Evolutionary conservation across 495 filamentous ascomycete species (phyloP), one percentile per base, ranked within the genome.

Genomic region (Letharia lupina): DNA sequence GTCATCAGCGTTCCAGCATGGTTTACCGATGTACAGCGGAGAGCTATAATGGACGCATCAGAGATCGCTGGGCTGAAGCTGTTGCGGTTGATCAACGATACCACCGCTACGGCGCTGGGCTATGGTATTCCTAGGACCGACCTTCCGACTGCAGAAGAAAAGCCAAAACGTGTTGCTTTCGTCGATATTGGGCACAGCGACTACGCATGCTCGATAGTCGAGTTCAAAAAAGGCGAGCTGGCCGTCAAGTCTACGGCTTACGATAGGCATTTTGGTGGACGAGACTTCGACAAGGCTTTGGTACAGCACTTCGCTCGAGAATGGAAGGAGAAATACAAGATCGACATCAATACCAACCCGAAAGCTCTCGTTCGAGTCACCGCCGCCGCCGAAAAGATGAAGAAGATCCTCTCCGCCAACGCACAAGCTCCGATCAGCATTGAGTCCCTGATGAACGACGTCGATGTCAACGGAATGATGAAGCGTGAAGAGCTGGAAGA

Each of bases 331-430:
- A 90, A 92, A 77, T 93, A 89, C 81, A 91, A 88, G 83, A 87
- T 94, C 67, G 89, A 96, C 76, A 91, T 99, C 81, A 82, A 87
- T 71, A 86, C 84, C 66, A 91, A 98, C 80, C 81, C 85, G 67
- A 96, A 97, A 83, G 94, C 92, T 63, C 84, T 87, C 77, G 83
- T 91, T 66, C 90, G 94, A 73, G 89, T 96, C 71, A 79, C 89
- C 18, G 87, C 91, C 63, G 93, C 89, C 58, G 89, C 91, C 60
- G 94, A 99, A 83, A 98, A 96, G 85, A 75, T 96, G 73, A 99
- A 99, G 91, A 98, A 98, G 85, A 88, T 99, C 63, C 83, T 99
- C 64, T 98, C 95, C 18, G 94, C 94, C 71, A 98, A 98, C 77
- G 87, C 92, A 60, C 83, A 87, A 70, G 94, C 93, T 5, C 95